phyloP scores from a whole-genome alignment of 352 stramenopile genomes.

The Phytophthora brassicae region DNA sequence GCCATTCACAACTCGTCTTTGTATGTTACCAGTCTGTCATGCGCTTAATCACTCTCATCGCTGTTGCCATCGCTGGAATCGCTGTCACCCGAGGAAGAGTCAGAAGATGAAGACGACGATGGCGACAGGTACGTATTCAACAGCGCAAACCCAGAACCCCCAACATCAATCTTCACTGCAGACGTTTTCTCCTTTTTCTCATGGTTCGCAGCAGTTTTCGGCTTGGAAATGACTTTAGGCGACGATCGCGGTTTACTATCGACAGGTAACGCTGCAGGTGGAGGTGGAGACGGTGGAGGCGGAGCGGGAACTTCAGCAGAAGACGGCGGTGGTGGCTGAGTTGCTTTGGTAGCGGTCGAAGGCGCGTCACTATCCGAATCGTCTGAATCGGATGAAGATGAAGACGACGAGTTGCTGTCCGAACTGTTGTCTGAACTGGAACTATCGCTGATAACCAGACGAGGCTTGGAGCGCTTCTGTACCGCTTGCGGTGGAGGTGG shows the following conservation, averaged over 20 bases:
- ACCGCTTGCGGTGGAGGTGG: slow-evolving; percentile 31
- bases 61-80: slow-evolving; percentile 64
- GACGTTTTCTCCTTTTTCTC: slow-evolving; percentile 24
- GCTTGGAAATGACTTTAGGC: slow-evolving; percentile 8
- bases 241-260: slow-evolving; percentile 19
- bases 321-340: slow-evolving; percentile 25
- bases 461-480: slow-evolving; percentile 35
- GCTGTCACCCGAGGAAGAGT: slow-evolving; percentile 77
- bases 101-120: slow-evolving; percentile 79
- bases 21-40: slow-evolving; percentile 22
- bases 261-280: slow-evolving; percentile 18
- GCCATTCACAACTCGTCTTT: slow-evolving; percentile 5
- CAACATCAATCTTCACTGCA: slow-evolving; percentile 6
- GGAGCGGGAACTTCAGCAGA: slow-evolving; percentile 22
- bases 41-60: slow-evolving; percentile 18
- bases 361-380: slow-evolving; percentile 35
- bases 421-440: slow-evolving; percentile 64
- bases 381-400: slow-evolving; percentile 42
- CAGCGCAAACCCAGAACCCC: slow-evolving; percentile 28
- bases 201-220: slow-evolving; percentile 15
- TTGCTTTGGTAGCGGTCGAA: slow-evolving; percentile 7
- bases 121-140: slow-evolving; percentile 67
- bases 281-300: slow-evolving; percentile 34
- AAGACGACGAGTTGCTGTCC: slow-evolving; percentile 42
- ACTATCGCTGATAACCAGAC: slow-evolving; percentile 59